Base-by-base conservation (phyloP, 2,329 filamentous ascomycete species). In the Paramyrothecium sp. region DNA sequence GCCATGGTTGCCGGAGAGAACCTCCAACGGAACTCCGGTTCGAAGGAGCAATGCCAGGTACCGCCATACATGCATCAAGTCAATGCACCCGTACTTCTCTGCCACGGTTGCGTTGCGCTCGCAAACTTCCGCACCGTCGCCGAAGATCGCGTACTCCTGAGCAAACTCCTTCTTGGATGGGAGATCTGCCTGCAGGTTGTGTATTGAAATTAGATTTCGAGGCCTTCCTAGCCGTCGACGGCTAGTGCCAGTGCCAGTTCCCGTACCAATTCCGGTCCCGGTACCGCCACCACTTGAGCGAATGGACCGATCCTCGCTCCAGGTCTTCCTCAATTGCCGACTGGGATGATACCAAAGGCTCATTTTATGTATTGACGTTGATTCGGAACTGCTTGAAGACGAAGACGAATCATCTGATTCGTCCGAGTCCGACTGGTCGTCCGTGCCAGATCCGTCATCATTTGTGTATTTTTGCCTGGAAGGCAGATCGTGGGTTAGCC, bases 1-100 rank as follows among this genome's bases (percentile, higher is more conserved):
- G 46, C 79, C 76, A 60, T 81, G 77, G 30, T 79, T 75, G 56
- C 82, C 79, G 3, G 80, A 77, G 48, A 89, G 74, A 23, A 91
- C 75, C 63, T 89, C 82, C 3, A 94, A 76, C 1, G 89, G 90
- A 26, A 93, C 87, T 49, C 91, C 86, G 63, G 90, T 89, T 62
- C 87, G 86, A 50, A 98, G 77, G 7, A 98, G 79, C 57, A 97
- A 78, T 19, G 86, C 88, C 55, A 92, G 80, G 62, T 97, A 89
- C 52, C 84, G 85, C 95, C 95, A 99, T 7, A 96, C 84, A 63
- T 92, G 86, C 23, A 89, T 88, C 30, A 96, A 74, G 61, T 97
- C 91, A 16, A 79, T 71, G 61, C 86, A 83, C 4, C 89, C 90
- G 63, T 89, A 82, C 60, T 85, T 87, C 63, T 86, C 81, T 10